These are phyloP conservation scores for Elaeis oleifera DNA, from an alignment of 202 grass and related monocot genomes.

Conservation along the genomic window DNA sequence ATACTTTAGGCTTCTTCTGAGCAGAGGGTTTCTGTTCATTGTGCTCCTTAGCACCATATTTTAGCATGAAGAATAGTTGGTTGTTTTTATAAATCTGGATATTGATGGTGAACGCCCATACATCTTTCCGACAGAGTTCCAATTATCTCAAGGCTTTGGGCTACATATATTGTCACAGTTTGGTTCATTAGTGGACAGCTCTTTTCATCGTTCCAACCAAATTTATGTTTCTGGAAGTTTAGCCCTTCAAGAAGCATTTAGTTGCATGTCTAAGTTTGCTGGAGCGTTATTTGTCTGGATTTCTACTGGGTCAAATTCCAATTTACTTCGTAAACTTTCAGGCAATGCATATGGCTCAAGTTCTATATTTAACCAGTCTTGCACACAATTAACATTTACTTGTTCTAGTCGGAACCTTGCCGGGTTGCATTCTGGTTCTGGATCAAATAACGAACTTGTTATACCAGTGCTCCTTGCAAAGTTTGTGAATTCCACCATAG, in stretches of 20 bases:
- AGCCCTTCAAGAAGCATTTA: slow-evolving; percentile 52
- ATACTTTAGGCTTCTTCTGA: too few species aligned
- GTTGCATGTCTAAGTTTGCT: slow-evolving; percentile 56
- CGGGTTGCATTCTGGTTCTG: slow-evolving; percentile 40
- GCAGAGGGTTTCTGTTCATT: neutral
- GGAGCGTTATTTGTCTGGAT: slow-evolving; percentile 59
- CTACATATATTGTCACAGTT: slow-evolving; percentile 49
- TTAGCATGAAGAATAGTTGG: slow-evolving; percentile 51
- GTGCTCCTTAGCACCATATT: neutral
- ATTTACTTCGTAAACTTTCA: slow-evolving; percentile 36
- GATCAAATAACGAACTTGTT: slow-evolving; percentile 36
- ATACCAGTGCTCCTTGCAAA: slow-evolving; percentile 44
- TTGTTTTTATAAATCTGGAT: slow-evolving; percentile 42
- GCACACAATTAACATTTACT: slow-evolving; percentile 35
- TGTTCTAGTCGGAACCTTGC: slow-evolving; percentile 50
- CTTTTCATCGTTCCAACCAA: slow-evolving; percentile 37
- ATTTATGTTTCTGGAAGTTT: slow-evolving; percentile 54
- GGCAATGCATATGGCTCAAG: slow-evolving; percentile 15
- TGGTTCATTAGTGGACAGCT: slow-evolving; percentile 45
- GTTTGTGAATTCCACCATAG: slow-evolving; percentile 46
- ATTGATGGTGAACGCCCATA: slow-evolving; percentile 34
- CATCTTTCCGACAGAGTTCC: slow-evolving; percentile 48
- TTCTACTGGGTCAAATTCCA: slow-evolving; percentile 47
- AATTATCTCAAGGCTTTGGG: slow-evolving; percentile 52
- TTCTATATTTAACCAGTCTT: slow-evolving; percentile 25